Percentiles rank a stretch among this genome's conserved stretches.
phyloP scores from a whole-genome alignment of 2,329 filamentous ascomycete genomes.

The Fusarium sp. region DNA sequence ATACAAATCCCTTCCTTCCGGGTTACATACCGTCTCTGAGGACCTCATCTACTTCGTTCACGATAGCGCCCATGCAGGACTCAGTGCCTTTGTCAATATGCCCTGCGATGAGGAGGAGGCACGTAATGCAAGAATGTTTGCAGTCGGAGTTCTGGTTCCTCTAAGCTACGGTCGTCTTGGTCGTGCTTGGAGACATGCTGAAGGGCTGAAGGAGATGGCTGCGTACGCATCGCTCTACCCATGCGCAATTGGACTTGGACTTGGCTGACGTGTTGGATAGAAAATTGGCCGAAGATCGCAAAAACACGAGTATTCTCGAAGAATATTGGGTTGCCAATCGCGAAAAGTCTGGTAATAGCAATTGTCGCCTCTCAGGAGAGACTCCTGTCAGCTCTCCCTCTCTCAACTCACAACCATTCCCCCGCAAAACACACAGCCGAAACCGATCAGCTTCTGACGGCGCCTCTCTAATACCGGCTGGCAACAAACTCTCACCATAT shows the following conservation, averaged over 20 bases:
- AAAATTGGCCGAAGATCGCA: slow-evolving; percentile 72
- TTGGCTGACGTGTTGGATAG: slow-evolving; percentile 50
- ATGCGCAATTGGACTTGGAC: not conserved
- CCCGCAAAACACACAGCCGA: slow-evolving; percentile 60
- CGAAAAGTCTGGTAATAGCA: slow-evolving; percentile 52
- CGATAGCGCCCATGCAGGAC: slow-evolving; percentile 79
- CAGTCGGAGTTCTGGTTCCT: slow-evolving; percentile 89
- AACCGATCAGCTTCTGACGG: slow-evolving; percentile 73
- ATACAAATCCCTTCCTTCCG: slow-evolving; percentile 95
- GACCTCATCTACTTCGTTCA: slow-evolving; percentile 97
- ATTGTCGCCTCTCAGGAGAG: slow-evolving; percentile 52
- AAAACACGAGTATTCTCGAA: slow-evolving; percentile 73
- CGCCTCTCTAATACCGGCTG: slow-evolving; percentile 65
- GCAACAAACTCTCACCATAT: slow-evolving; percentile 76
- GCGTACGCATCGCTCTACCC: slow-evolving; percentile 58
- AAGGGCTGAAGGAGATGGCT: slow-evolving; percentile 78
- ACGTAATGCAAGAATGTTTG: slow-evolving; percentile 91
- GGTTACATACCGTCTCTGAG: slow-evolving; percentile 86
- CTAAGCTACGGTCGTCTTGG: slow-evolving; percentile 87
- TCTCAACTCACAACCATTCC: slow-evolving; percentile 48
- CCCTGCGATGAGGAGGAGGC: slow-evolving; percentile 80
- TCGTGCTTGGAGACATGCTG: slow-evolving; percentile 88
- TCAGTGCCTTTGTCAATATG: slow-evolving; percentile 91
- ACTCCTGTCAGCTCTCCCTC: slow-evolving; percentile 64
- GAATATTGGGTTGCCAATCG: slow-evolving; percentile 78